Evolutionary conservation across 371 early-diverging fungal genomes (phyloP).

Genomic region (Rhizomucor pusillus): DNA sequence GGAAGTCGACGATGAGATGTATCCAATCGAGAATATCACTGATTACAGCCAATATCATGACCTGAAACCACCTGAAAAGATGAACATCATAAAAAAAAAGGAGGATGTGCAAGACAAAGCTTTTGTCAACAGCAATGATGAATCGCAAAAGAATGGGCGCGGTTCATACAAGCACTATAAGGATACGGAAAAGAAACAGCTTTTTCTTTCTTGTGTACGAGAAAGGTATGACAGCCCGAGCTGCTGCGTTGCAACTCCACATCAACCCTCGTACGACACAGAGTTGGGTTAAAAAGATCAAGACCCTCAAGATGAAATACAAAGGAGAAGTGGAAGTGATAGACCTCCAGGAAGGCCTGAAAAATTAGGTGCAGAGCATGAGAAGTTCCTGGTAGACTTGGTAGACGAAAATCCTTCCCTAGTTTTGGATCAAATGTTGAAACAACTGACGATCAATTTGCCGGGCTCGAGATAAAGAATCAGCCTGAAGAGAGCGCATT

Average conservation of each 20-base stretch:
- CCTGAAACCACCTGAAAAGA: slow-evolving; percentile 9
- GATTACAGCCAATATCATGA: slow-evolving; percentile 12
- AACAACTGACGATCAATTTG: background rate
- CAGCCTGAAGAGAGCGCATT: slow-evolving; percentile 3
- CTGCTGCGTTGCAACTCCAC: slow-evolving; percentile 6
- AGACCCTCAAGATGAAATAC: slow-evolving; percentile 10
- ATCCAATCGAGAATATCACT: slow-evolving; percentile 6
- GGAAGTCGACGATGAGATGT: slow-evolving; percentile 3
- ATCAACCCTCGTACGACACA: slow-evolving; percentile 11
- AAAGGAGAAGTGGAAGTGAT: slow-evolving; percentile 4
- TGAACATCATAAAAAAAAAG: slow-evolving; percentile 1
- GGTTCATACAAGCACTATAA: too few relatives aligned
- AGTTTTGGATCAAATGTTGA: slow-evolving; percentile 7
- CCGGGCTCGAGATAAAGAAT: slow-evolving; percentile 6
- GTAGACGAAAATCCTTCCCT: slow-evolving; percentile 7
- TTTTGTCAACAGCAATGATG: too few relatives aligned
- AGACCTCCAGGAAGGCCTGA: slow-evolving; percentile 1
- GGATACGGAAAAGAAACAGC: slow-evolving; percentile 8
- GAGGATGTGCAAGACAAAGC: slow-evolving; percentile 1
- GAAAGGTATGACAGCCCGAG: slow-evolving; percentile 7
- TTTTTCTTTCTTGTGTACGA: slow-evolving; percentile 9
- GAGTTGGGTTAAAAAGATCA: slow-evolving; percentile 1
- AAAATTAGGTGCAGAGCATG: background rate
- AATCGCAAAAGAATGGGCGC: too few relatives aligned
- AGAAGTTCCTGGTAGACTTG: background rate